These are phyloP conservation scores for Litchi chinensis DNA, from an alignment of 345 rosid species.

Conservation along the genomic window DNA sequence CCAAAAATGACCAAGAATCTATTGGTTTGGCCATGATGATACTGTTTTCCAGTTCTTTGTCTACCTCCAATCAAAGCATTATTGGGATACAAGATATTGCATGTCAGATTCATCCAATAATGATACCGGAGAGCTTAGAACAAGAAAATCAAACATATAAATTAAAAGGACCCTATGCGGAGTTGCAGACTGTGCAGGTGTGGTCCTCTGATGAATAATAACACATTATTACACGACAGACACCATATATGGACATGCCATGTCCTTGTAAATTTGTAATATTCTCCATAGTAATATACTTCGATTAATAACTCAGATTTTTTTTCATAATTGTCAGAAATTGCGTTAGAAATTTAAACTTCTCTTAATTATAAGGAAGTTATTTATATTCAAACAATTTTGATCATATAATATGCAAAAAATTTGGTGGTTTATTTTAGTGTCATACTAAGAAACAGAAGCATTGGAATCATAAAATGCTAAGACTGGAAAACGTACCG, in stretches of 20 bases:
- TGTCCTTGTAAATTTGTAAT: background rate
- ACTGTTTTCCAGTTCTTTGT: conserved; percentile 5
- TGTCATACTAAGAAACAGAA: too few relatives aligned
- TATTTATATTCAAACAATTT: too few relatives aligned
- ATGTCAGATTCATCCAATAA: conserved; percentile 6
- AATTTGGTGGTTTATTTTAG: too few relatives aligned
- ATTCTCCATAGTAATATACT: too few relatives aligned
- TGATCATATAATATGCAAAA: too few relatives aligned
- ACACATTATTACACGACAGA: background rate
- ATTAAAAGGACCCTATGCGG: background rate
- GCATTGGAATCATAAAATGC: background rate
- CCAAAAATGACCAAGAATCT: background rate
- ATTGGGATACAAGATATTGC: conserved; percentile 9
- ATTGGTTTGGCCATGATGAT: background rate
- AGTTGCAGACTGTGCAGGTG: background rate
- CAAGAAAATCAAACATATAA: background rate
- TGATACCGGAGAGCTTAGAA: background rate
- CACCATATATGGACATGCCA: background rate
- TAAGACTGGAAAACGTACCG: background rate
- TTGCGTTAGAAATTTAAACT: too few relatives aligned
- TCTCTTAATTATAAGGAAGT: too few relatives aligned
- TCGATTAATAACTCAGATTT: too few relatives aligned
- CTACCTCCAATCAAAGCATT: background rate
- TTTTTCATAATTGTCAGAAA: too few relatives aligned
- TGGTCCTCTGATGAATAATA: background rate